phyloP scores from a whole-genome alignment of 2,329 filamentous ascomycete genomes.

The Ploettnerulaceae sp. region DNA sequence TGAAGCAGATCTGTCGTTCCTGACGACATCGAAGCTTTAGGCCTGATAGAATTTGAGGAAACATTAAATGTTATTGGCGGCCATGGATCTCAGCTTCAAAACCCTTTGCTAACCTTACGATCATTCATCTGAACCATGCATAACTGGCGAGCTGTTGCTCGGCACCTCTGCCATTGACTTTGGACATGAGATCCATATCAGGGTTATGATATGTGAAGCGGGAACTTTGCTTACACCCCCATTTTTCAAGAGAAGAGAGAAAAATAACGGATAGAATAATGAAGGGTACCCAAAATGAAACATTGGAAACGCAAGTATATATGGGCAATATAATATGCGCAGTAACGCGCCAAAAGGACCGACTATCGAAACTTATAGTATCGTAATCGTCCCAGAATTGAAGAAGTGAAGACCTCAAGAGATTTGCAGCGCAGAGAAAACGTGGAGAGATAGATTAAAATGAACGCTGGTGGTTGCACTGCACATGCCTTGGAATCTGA shows the following conservation, averaged over 20 bases:
- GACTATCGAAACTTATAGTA: not conserved
- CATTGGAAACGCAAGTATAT: not conserved
- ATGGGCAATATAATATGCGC: not conserved
- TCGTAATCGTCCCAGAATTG: not conserved
- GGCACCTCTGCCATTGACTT: not conserved
- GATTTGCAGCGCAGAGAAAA: not conserved
- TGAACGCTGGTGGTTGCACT: not conserved
- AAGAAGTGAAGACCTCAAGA: not conserved
- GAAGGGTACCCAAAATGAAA: not conserved
- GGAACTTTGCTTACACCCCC: conserved; percentile 2
- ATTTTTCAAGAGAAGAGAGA: not conserved
- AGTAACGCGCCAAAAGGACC: conserved; percentile 1
- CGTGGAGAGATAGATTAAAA: conserved; percentile 4
- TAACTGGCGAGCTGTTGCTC: not conserved
- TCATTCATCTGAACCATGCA: conserved; percentile 3
- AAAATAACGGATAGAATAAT: not conserved
- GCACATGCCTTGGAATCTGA: not conserved
- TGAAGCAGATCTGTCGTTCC: not conserved
- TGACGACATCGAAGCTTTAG: not conserved
- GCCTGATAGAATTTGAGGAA: not conserved
- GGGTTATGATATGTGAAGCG: not conserved
- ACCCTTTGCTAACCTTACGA: not conserved
- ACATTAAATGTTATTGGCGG: conserved; percentile 1
- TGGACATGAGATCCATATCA: not conserved
- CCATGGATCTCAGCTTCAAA: not conserved